phyloP scores from a whole-genome alignment of 306 rosid genomes.

The Argentina anserina region DNA sequence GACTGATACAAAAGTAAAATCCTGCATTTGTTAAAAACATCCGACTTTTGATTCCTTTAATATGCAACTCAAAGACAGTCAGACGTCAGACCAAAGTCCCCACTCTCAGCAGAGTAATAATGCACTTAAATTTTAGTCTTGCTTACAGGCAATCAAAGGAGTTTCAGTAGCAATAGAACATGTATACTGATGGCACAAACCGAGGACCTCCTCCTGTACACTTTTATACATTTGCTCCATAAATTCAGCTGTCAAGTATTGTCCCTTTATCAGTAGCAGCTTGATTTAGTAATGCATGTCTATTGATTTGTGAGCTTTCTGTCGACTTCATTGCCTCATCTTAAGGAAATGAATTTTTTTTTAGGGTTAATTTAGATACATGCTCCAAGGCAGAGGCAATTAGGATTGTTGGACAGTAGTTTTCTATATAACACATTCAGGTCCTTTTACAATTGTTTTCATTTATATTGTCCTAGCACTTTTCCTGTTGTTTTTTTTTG shows the following conservation, averaged over 20 bases:
- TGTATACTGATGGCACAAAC: not conserved
- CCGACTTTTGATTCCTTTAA: not conserved
- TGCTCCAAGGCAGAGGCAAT: not conserved
- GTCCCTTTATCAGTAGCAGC: not conserved
- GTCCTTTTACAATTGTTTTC: not conserved
- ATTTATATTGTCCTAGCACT: not conserved
- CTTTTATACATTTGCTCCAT: not conserved
- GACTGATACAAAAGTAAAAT: not conserved
- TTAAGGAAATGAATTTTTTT: not conserved
- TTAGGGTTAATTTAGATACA: not conserved
- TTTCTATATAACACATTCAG: not conserved
- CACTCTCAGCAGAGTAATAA: not conserved
- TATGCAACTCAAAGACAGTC: not conserved
- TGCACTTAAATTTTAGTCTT: not conserved
- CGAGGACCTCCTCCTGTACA: not conserved
- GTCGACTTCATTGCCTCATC: constrained; percentile 4
- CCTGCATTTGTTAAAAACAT: not conserved
- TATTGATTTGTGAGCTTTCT: not conserved
- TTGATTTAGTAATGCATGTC: not conserved
- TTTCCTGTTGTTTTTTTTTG: not conserved
- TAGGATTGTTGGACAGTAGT: not conserved
- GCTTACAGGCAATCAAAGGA: not conserved
- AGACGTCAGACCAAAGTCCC: not conserved
- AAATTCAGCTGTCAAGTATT: not conserved
- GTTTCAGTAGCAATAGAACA: not conserved